A percentile compares a stretch with the other conserved stretches of the same genome.
These are phyloP conservation scores for Backusella tuberculispora DNA, from an alignment of 192 early-diverging fungal species.

Conservation along the genomic window DNA sequence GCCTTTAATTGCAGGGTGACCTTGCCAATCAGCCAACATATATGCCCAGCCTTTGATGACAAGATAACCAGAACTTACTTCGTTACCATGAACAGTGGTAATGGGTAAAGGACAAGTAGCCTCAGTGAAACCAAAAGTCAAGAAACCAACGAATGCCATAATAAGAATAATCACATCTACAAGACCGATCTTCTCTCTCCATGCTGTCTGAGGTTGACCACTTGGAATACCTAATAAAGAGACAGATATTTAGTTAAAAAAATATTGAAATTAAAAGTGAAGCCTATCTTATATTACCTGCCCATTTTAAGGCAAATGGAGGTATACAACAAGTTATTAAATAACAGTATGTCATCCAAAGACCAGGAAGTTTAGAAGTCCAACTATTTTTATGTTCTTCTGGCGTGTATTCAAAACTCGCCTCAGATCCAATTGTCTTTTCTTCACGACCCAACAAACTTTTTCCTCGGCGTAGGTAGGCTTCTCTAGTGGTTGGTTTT, in stretches of 20 bases:
- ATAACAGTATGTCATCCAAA: constrained; percentile 50
- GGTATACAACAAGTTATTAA: constrained; percentile 51
- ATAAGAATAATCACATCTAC: constrained; percentile 78
- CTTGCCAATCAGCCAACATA: constrained; percentile 48
- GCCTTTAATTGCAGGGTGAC: constrained; percentile 28
- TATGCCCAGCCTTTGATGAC: constrained; percentile 70
- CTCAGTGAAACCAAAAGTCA: constrained; percentile 83
- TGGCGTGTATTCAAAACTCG: not conserved
- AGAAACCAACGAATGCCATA: constrained; percentile 76
- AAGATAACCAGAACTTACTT: constrained; percentile 44
- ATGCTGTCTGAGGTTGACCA: constrained; percentile 70
- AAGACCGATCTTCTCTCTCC: constrained; percentile 92
- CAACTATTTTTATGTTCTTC: constrained; percentile 11
- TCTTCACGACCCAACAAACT: constrained; percentile 49
- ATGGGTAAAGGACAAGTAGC: constrained; percentile 52
- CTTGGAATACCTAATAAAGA: constrained; percentile 58
- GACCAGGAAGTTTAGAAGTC: constrained; percentile 33
- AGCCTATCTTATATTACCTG: constrained; percentile 35
- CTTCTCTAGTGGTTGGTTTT: constrained; percentile 24
- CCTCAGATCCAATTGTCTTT: constrained; percentile 1
- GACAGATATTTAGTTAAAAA: not conserved
- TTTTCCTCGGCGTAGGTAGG: constrained; percentile 44
- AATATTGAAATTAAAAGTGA: not conserved
- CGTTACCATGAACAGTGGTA: constrained; percentile 41
- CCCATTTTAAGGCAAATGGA: constrained; percentile 34